phyloP scores from a whole-genome alignment of 1,284 basidiomycete species.

The Malassezia yamatoensis region DNA sequence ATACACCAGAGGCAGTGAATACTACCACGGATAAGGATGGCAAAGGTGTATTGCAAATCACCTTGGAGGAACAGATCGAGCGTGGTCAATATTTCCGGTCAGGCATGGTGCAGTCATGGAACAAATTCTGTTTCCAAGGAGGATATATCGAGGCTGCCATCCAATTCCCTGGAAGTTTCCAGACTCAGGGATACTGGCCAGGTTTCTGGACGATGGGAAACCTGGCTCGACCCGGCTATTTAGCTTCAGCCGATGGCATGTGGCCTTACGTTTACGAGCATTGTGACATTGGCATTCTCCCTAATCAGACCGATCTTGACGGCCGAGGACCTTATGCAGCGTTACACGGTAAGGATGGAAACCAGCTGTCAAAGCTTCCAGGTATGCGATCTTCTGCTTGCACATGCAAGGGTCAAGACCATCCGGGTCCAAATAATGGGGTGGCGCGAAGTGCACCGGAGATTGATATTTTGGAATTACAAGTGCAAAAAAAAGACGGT shows the following conservation, averaged over 20 bases:
- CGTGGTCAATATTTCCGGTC: slow-evolving; percentile 44
- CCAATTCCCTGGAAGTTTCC: slow-evolving; percentile 29
- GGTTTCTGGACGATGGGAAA: slow-evolving; percentile 45
- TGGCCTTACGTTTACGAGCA: slow-evolving; percentile 50
- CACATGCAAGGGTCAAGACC: slow-evolving; percentile 37
- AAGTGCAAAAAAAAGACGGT: slow-evolving; percentile 48
- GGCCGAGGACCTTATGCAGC: slow-evolving; percentile 29
- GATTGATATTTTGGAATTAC: slow-evolving; percentile 48
- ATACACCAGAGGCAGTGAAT: slow-evolving; percentile 44
- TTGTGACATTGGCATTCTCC: slow-evolving; percentile 44
- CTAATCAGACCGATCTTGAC: slow-evolving; percentile 33
- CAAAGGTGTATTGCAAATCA: slow-evolving; percentile 29
- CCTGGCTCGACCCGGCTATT: slow-evolving; percentile 42
- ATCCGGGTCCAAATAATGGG: slow-evolving; percentile 36
- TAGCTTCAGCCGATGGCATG: slow-evolving; percentile 40
- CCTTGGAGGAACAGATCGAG: slow-evolving; percentile 25
- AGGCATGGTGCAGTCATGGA: slow-evolving; percentile 47
- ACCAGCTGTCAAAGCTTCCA: slow-evolving; percentile 27
- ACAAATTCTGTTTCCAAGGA: slow-evolving; percentile 48
- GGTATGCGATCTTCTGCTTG: slow-evolving; percentile 42
- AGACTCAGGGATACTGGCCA: slow-evolving; percentile 52
- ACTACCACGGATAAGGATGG: slow-evolving; percentile 9
- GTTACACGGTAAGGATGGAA: slow-evolving; percentile 32
- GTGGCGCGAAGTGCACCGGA: slow-evolving; percentile 45
- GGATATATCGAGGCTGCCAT: slow-evolving; percentile 42